These are phyloP conservation scores for Fusarium sp. DNA, from an alignment of 2,329 filamentous ascomycete genomes.

Conservation along the genomic window DNA sequence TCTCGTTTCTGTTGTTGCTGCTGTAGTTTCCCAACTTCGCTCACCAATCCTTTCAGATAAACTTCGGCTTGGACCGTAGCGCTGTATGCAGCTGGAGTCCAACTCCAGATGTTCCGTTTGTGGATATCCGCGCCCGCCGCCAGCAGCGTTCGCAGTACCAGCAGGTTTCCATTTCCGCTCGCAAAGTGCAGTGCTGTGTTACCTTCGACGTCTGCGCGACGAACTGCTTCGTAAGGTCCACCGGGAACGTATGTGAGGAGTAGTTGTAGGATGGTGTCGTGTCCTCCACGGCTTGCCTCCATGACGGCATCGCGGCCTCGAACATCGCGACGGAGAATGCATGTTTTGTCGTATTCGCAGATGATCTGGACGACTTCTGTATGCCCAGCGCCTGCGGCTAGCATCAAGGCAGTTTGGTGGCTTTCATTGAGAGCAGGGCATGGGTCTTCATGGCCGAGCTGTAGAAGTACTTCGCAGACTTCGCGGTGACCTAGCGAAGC, in stretches of 20 bases:
- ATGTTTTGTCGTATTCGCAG: slow-evolving; percentile 71
- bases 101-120: slow-evolving; percentile 79
- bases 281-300: slow-evolving; percentile 70
- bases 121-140: slow-evolving; percentile 82
- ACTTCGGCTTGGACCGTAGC: slow-evolving; percentile 86
- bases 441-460: slow-evolving; percentile 79
- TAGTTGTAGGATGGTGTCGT: slow-evolving; percentile 74
- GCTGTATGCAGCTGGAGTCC: slow-evolving; percentile 87
- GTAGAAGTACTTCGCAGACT: slow-evolving; percentile 77
- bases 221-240: slow-evolving; percentile 66
- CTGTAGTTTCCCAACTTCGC: slow-evolving; percentile 73
- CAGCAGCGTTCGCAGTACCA: slow-evolving; percentile 80
- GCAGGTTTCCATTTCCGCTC: slow-evolving; percentile 81
- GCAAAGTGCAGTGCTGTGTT: slow-evolving; percentile 91
- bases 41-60: slow-evolving; percentile 82
- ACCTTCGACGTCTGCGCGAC: slow-evolving; percentile 74
- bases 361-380: slow-evolving; percentile 80
- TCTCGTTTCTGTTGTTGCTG: slow-evolving; percentile 53
- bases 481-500: slow-evolving; percentile 77
- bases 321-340: slow-evolving; percentile 74
- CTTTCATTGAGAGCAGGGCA: slow-evolving; percentile 82
- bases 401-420: slow-evolving; percentile 84
- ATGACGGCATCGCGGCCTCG: slow-evolving; percentile 79
- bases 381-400: slow-evolving; percentile 77
- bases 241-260: slow-evolving; percentile 70